Evolutionary conservation across 2,329 filamentous ascomycete genomes (phyloP).

Genomic region (Colletotrichum noveboracense): DNA sequence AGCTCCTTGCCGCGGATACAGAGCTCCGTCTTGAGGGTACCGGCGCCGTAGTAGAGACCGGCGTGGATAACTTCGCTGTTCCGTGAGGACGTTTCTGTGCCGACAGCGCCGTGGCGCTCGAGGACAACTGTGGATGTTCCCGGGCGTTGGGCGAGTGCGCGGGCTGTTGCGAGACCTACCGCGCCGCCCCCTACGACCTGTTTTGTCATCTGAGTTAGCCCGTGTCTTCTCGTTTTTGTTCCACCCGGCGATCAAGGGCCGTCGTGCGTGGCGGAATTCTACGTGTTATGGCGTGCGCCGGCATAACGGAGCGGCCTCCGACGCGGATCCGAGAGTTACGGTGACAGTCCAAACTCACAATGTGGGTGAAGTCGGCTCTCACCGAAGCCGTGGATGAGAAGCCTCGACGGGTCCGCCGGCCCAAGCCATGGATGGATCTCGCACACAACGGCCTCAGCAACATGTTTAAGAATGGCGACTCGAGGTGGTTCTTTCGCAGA

Average conservation of each 20-base stretch:
- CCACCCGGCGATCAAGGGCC: neutral
- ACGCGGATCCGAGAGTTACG: neutral
- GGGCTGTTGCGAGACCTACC: conserved; percentile 81
- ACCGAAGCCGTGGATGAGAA: conserved; percentile 41
- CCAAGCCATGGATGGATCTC: neutral
- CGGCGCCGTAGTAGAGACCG: conserved; percentile 84
- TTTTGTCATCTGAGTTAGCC: neutral
- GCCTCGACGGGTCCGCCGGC: neutral
- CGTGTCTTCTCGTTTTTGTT: neutral
- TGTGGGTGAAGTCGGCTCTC: conserved; percentile 50
- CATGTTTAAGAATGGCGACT: neutral
- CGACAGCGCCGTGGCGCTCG: conserved; percentile 76
- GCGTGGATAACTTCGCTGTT: conserved; percentile 98
- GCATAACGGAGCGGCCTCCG: neutral
- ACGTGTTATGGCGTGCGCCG: neutral
- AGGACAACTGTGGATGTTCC: conserved; percentile 75
- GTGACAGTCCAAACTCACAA: conserved; percentile 34
- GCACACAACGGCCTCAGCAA: neutral
- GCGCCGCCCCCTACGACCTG: conserved; percentile 66
- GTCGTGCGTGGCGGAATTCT: neutral
- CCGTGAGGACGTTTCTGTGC: conserved; percentile 86
- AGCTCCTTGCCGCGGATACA: conserved; percentile 79
- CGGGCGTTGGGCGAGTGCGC: conserved; percentile 70
- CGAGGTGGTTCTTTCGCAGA: neutral
- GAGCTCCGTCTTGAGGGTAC: conserved; percentile 80